phyloP scores from a whole-genome alignment of 2,329 filamentous ascomycete species.

The Calonectria fujianensis region DNA sequence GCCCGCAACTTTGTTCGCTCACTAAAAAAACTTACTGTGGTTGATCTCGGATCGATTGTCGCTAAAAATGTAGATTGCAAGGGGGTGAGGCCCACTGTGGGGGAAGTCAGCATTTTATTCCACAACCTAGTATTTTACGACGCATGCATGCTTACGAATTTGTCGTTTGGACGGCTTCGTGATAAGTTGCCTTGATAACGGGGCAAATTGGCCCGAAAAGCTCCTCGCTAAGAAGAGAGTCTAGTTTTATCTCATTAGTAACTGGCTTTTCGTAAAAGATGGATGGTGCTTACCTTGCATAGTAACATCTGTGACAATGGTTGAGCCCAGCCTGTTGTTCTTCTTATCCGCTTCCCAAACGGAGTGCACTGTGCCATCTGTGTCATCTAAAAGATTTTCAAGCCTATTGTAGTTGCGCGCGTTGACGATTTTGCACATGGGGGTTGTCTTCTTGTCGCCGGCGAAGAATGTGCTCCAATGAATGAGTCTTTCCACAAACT shows the following conservation, averaged over 20 bases:
- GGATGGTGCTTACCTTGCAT: neutral
- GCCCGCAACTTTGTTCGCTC: slow-evolving; percentile 42
- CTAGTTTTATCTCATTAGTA: slow-evolving; percentile 38
- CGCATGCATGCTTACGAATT: neutral
- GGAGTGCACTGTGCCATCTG: slow-evolving; percentile 59
- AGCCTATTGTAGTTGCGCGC: slow-evolving; percentile 65
- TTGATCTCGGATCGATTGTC: slow-evolving; percentile 5
- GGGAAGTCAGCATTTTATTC: neutral
- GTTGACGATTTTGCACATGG: slow-evolving; percentile 62
- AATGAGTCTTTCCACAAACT: slow-evolving; percentile 56
- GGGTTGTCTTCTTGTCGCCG: neutral
- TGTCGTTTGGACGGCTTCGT: slow-evolving; percentile 25
- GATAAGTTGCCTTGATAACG: slow-evolving; percentile 27
- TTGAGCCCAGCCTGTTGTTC: neutral
- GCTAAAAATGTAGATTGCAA: slow-evolving; percentile 40
- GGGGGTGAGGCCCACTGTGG: slow-evolving; percentile 24
- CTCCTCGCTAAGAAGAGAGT: slow-evolving; percentile 66
- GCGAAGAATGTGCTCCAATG: slow-evolving; percentile 8
- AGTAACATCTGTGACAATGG: slow-evolving; percentile 6
- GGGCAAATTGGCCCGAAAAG: slow-evolving; percentile 52
- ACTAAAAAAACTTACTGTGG: neutral
- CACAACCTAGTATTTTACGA: neutral
- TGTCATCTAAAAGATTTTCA: slow-evolving; percentile 58
- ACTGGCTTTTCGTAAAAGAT: neutral
- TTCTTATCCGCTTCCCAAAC: neutral